Conservation (phyloP, 2,329 filamentous ascomycete species). For the Zalaria sp. region DNA sequence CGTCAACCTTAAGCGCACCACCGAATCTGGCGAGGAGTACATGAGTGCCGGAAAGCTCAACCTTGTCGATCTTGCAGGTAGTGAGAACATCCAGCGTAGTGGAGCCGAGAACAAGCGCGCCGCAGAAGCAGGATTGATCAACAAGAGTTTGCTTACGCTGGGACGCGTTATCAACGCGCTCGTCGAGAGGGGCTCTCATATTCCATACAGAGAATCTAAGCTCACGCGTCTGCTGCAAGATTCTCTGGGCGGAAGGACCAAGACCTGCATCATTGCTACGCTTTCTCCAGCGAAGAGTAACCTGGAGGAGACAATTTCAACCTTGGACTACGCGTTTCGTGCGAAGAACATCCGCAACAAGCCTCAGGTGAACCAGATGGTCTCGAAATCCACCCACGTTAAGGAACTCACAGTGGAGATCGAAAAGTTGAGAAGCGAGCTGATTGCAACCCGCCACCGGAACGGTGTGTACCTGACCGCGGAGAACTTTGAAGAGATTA, state of each 20-base stretch:
- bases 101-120: conserved; percentile 97
- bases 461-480: conserved; percentile 91
- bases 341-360: conserved; percentile 99
- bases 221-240: conserved; percentile 90
- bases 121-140: conserved; percentile 89
- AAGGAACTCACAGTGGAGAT: conserved; percentile 86
- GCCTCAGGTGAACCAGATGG: conserved; percentile 80
- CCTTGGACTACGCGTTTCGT: conserved; percentile 90
- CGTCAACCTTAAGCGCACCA: conserved; percentile 69
- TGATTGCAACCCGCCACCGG: conserved; percentile 81
- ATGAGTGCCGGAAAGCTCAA: conserved; percentile 89
- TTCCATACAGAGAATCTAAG: conserved; percentile 90
- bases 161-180: conserved; percentile 95
- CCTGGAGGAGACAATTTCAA: conserved; percentile 94
- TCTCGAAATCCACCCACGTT: conserved; percentile 86
- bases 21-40: conserved; percentile 76
- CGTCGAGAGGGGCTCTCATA: conserved; percentile 78
- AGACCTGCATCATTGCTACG: conserved; percentile 97
- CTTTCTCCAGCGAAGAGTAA: conserved; percentile 91
- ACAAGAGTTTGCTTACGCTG: conserved; percentile 89
- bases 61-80: conserved; percentile 88
- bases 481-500: conserved; percentile 82
- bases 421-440: conserved; percentile 83
- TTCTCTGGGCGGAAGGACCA: conserved; percentile 85
- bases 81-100: conserved; percentile 93